Percentiles rank a stretch among this genome's conserved stretches.
Evolutionary conservation across 2,329 filamentous ascomycete genomes (phyloP).

Genomic region (Clarireedia sp.): DNA sequence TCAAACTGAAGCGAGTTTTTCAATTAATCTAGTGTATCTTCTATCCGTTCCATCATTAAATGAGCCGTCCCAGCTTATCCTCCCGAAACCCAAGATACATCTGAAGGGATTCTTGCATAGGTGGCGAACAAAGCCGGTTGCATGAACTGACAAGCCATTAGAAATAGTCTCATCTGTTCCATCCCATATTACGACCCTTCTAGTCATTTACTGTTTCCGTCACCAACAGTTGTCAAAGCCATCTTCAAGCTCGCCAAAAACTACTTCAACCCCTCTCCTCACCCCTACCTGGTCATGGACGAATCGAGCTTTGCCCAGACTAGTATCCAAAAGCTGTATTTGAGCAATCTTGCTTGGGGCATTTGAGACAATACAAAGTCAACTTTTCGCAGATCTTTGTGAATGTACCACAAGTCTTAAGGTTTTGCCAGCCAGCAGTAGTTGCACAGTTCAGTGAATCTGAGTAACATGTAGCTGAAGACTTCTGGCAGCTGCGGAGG

Average conservation of each 20-base stretch:
- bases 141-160: background rate
- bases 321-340: conserved; percentile 2
- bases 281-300: too few relatives aligned
- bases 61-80: background rate
- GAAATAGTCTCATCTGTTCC: background rate
- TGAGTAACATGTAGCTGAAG: conserved; percentile 1
- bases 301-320: background rate
- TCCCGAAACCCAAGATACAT: background rate
- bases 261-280: too few relatives aligned
- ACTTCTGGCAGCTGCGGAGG: conserved; percentile 5
- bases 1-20: conserved; percentile 32
- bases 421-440: background rate
- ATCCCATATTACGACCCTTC: conserved; percentile 1
- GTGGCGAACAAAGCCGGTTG: background rate
- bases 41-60: too few relatives aligned
- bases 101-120: background rate
- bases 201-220: background rate
- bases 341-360: background rate
- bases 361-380: conserved; percentile 3
- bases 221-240: background rate
- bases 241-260: background rate
- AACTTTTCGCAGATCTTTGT: conserved; percentile 1
- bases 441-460: background rate
- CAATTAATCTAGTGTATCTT: background rate
- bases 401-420: background rate